These are phyloP conservation scores for Magnolia changhungtana DNA, from an alignment of 164 flowering plant species.

Conservation along the genomic window DNA sequence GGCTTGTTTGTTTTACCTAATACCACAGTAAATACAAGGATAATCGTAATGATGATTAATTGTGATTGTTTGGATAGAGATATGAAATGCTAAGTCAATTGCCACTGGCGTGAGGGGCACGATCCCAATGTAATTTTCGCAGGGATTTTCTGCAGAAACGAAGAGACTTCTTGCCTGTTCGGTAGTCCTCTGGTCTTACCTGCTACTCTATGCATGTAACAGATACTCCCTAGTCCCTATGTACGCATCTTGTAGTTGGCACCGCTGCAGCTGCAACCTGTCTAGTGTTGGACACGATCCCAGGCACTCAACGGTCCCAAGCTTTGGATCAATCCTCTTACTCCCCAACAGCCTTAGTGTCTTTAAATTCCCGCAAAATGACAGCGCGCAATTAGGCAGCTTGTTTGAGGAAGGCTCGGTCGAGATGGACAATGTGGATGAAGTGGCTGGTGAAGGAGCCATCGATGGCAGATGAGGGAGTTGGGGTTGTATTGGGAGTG, in stretches of 20 bases:
- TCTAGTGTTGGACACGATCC: constrained; percentile 69
- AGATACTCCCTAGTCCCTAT: too few relatives aligned
- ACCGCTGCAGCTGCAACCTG: constrained; percentile 63
- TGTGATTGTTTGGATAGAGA: too few relatives aligned
- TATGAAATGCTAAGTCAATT: too few relatives aligned
- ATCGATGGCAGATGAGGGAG: constrained; percentile 71
- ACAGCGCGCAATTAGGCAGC: constrained; percentile 53
- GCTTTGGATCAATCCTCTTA: constrained; percentile 54
- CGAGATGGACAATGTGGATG: constrained; percentile 50
- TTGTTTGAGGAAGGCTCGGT: constrained; percentile 64
- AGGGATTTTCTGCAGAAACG: too few relatives aligned
- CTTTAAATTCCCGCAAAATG: constrained; percentile 79
- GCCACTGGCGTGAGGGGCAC: too few relatives aligned
- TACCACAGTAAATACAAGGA: too few relatives aligned
- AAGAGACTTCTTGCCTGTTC: too few relatives aligned
- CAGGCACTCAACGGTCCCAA: constrained; percentile 61
- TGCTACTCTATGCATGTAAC: too few relatives aligned
- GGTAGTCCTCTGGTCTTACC: too few relatives aligned
- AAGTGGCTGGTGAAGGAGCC: constrained; percentile 70
- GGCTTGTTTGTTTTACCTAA: too few relatives aligned
- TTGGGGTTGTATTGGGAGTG: constrained; percentile 31
- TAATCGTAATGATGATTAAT: too few relatives aligned
- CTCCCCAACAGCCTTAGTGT: constrained; percentile 68
- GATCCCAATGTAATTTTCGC: too few relatives aligned
- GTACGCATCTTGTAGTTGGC: constrained; percentile 55